Evolutionary conservation across 208 protist genomes (phyloP), one percentile per base, ranked within the genome.

Genomic region (Kentomonas sorsogonicus): DNA sequence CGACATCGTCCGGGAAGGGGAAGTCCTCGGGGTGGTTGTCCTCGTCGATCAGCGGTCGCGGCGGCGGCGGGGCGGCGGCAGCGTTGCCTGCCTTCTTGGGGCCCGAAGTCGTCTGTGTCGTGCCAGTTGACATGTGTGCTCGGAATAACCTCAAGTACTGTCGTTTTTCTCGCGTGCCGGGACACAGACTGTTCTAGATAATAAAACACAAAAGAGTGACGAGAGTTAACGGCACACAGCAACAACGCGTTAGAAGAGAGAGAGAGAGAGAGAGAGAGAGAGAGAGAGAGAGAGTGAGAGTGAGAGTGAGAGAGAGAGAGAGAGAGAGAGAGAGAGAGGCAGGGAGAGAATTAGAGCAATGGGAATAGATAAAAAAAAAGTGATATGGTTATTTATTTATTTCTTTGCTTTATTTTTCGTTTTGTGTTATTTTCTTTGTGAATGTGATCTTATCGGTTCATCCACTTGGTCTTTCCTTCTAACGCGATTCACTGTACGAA

Each of bases 1-100:
- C 2, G 23, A 77, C 48, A 34, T 48, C 56, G 4, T 77, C 71
- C 2, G 67, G 67, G 2, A n/a, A n/a, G n/a, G n/a, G n/a, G n/a
- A n/a, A n/a, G n/a, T n/a, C n/a, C n/a, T n/a, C n/a, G n/a, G n/a
- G n/a, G n/a, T n/a, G n/a, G n/a, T n/a, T n/a, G n/a, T n/a, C n/a
- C n/a, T n/a, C n/a, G n/a, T n/a, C n/a, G n/a, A n/a, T n/a, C n/a
- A n/a, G n/a, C n/a, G n/a, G n/a, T n/a, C n/a, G n/a, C n/a, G n/a
- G n/a, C n/a, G n/a, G n/a, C n/a, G n/a, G n/a, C n/a, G n/a, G n/a
- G n/a, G n/a, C n/a, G n/a, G n/a, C n/a, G n/a, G n/a, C n/a, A n/a
- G n/a, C n/a, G n/a, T n/a, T n/a, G n/a, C n/a, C n/a, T n/a, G n/a
- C n/a, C n/a, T n/a, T n/a, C n/a, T n/a, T n/a, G n/a, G n/a, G n/a